These are phyloP conservation scores for Apophysomyces elegans DNA, from an alignment of 371 early-diverging fungal species.

Conservation along the genomic window DNA sequence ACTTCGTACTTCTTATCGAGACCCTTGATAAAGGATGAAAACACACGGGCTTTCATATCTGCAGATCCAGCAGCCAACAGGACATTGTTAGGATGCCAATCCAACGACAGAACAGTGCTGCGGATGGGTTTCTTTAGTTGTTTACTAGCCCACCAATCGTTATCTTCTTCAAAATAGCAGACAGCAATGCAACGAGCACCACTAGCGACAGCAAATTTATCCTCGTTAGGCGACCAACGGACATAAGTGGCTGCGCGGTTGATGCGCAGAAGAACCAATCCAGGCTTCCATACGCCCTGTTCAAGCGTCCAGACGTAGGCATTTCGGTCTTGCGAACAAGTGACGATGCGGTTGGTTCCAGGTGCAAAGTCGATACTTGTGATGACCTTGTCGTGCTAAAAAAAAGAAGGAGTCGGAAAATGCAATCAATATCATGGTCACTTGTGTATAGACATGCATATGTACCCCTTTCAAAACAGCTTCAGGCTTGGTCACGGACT, in stretches of 20 bases:
- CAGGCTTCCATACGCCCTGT: constrained; percentile 84
- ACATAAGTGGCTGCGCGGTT: constrained; percentile 97
- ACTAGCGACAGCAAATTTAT: constrained; percentile 98
- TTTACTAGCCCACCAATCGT: constrained; percentile 96
- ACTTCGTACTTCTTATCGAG: constrained; percentile 80
- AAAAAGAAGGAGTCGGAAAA: neutral
- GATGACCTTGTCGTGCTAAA: constrained; percentile 93
- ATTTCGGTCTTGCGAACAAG: constrained; percentile 97
- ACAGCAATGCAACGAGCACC: constrained; percentile 90
- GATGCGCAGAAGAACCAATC: constrained; percentile 92
- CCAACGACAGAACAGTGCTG: constrained; percentile 87
- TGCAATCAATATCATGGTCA: neutral
- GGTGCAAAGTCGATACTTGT: constrained; percentile 98
- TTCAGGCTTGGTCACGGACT: constrained; percentile 63
- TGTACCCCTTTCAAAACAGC: constrained; percentile 78
- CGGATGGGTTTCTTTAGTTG: constrained; percentile 94
- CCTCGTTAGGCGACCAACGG: constrained; percentile 94
- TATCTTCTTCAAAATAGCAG: constrained; percentile 95
- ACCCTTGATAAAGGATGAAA: constrained; percentile 95
- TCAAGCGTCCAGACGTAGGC: constrained; percentile 97
- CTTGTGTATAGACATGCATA: constrained; percentile 7
- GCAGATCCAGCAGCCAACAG: constrained; percentile 93
- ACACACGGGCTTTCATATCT: constrained; percentile 96
- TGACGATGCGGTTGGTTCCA: constrained; percentile 92
- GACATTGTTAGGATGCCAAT: constrained; percentile 98